Percentiles rank a stretch among this genome's conserved stretches.
Evolutionary conservation across 1,284 basidiomycete genomes (phyloP).

Genomic region (Apiotrichum domesticum): DNA sequence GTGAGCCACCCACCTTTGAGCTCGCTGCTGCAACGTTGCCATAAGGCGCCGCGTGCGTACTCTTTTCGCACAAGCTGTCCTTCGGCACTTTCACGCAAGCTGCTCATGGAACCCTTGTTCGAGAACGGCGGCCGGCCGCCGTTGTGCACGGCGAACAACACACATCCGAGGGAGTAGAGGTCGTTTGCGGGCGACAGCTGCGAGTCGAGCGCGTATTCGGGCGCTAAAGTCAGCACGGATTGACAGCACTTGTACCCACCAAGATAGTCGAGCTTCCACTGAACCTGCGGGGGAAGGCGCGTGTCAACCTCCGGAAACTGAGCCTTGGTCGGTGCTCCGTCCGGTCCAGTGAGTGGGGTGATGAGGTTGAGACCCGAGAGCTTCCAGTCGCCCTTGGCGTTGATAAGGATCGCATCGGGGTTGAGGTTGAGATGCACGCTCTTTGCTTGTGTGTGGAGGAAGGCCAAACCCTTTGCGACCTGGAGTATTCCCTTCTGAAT

Average conservation of each 20-base stretch:
- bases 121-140: conserved; percentile 82
- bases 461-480: conserved; percentile 84
- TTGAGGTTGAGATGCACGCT: conserved; percentile 87
- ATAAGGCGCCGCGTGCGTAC: conserved; percentile 36
- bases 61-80: conserved; percentile 42
- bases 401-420: conserved; percentile 76
- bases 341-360: conserved; percentile 64
- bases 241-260: conserved; percentile 50
- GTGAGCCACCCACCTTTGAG: conserved; percentile 32
- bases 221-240: conserved; percentile 56
- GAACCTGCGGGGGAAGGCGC: conserved; percentile 70
- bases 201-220: conserved; percentile 91
- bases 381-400: conserved; percentile 97
- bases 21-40: conserved; percentile 40
- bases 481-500: conserved; percentile 96
- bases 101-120: conserved; percentile 75
- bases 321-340: conserved; percentile 72
- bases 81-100: conserved; percentile 72
- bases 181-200: conserved; percentile 78
- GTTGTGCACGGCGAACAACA: conserved; percentile 84
- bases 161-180: conserved; percentile 87
- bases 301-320: conserved; percentile 84
- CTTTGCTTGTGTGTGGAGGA: conserved; percentile 85
- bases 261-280: conserved; percentile 91
- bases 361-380: conserved; percentile 83